phyloP scores from a whole-genome alignment of 2,329 filamentous ascomycete genomes.

The Sclerotinia borealis region DNA sequence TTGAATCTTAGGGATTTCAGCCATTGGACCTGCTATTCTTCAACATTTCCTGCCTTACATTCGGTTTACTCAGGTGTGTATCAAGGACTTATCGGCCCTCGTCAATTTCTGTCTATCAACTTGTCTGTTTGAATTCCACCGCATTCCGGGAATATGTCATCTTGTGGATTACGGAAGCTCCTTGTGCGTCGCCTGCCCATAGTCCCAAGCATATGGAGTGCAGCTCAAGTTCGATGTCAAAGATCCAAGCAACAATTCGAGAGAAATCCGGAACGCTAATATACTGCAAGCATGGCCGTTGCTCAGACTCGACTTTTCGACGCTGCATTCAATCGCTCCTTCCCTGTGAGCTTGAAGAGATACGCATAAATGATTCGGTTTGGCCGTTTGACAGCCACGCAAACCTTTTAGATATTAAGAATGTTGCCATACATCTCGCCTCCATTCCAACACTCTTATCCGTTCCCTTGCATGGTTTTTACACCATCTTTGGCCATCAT shows the following conservation, averaged over 20 bases:
- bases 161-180: not conserved
- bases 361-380: not conserved
- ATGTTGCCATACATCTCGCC: not conserved
- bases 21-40: not conserved
- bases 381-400: not conserved
- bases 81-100: not conserved
- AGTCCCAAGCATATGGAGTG: not conserved
- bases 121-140: not conserved
- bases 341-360: not conserved
- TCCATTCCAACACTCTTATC: not conserved
- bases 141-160: not conserved
- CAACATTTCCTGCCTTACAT: not conserved
- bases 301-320: not conserved
- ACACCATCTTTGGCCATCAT: not conserved
- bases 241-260: not conserved
- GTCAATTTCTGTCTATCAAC: not conserved
- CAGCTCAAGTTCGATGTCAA: not conserved
- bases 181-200: not conserved
- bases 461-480: not conserved
- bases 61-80: conserved; percentile 7
- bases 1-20: not conserved
- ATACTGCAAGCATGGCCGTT: not conserved
- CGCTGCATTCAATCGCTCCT: not conserved
- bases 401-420: not conserved
- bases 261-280: not conserved